Evolutionary conservation across 169 alveolate species (phyloP), one percentile per base, ranked within the genome.

Genomic region (Cryptosporidium muris): DNA sequence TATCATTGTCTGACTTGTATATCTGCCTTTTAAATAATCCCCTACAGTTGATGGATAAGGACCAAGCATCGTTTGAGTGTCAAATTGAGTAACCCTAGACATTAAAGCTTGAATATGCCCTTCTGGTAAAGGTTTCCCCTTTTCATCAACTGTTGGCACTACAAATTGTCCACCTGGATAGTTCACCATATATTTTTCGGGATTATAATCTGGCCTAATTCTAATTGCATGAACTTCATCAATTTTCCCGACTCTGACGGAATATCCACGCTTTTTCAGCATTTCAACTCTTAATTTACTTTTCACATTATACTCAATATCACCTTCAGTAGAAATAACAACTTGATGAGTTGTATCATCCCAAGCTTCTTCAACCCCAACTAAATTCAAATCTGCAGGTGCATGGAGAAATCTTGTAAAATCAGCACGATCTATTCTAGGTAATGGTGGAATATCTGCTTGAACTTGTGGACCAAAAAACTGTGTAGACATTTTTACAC

Each of bases 341-440:
- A 74, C 85, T 58, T 74, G 85, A 58, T 74, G 85, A 34, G 60
- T 1, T 42, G 36, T 74, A 25, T 74, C 68, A 74, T 74, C 85
- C 85, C 85, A 74, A 40, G 85, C 85, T 40, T 74, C 85, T 47
- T 74, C 85, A 9, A 74, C 85, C 54, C 85, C 85, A 8, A 68
- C 62, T 12, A 74, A 74, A 42, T 62, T 74, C 45, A 74, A 60
- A 36, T 74, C 85, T 1, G 85, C 54, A 25, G 85, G 85, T 14
- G 85, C 85, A 37, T 58, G 60, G 25, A 74, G 43, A 5, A 42
- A 37, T 6, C 45, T 74, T 47, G 48, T 62, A 43, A 74, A 74
- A 43, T 56, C 36, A 6, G 63, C 14, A 56, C 85, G 66, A 25
- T 74, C 85, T 47, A 74, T 25, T 36, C 85, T 74, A 37, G 85